These are phyloP conservation scores for Alternaria brassicae DNA, from an alignment of 2,329 filamentous ascomycete genomes.

Conservation along the genomic window DNA sequence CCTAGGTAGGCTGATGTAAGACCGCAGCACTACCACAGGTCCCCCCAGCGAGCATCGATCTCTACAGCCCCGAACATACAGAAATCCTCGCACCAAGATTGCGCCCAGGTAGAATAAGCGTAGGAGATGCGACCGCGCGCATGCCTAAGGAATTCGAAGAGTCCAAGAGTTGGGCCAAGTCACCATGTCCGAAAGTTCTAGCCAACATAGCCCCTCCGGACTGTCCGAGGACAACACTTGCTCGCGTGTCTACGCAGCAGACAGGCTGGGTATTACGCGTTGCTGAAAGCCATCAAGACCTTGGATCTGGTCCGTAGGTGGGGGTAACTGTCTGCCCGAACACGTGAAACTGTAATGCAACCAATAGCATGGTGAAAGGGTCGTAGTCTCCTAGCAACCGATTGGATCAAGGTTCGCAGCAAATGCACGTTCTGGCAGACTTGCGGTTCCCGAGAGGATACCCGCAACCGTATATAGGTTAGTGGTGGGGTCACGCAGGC, in stretches of 20 bases:
- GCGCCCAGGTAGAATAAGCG: neutral
- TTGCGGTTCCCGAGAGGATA: constrained; percentile 7
- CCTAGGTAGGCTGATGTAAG: constrained; percentile 6
- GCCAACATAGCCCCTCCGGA: constrained; percentile 7
- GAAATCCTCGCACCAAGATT: neutral
- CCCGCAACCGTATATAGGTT: constrained; percentile 7
- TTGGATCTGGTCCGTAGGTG: constrained; percentile 6
- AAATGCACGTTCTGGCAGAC: constrained; percentile 9
- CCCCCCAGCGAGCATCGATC: neutral
- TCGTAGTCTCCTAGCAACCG: constrained; percentile 1
- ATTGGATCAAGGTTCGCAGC: constrained; percentile 10
- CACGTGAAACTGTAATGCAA: constrained; percentile 7
- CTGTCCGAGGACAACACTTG: neutral
- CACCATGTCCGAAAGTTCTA: neutral
- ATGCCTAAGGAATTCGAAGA: neutral
- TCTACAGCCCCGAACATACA: neutral
- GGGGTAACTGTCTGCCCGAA: constrained; percentile 7
- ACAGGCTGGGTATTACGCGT: constrained; percentile 12
- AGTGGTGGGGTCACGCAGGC: neutral
- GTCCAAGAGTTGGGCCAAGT: constrained; percentile 2
- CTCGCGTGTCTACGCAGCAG: neutral
- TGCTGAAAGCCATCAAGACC: constrained; percentile 13
- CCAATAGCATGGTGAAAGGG: constrained; percentile 7
- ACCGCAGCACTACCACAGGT: neutral
- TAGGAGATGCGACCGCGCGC: neutral